Conservation (phyloP, 2,329 filamentous ascomycete species). For the Diaporthe vaccinii region DNA sequence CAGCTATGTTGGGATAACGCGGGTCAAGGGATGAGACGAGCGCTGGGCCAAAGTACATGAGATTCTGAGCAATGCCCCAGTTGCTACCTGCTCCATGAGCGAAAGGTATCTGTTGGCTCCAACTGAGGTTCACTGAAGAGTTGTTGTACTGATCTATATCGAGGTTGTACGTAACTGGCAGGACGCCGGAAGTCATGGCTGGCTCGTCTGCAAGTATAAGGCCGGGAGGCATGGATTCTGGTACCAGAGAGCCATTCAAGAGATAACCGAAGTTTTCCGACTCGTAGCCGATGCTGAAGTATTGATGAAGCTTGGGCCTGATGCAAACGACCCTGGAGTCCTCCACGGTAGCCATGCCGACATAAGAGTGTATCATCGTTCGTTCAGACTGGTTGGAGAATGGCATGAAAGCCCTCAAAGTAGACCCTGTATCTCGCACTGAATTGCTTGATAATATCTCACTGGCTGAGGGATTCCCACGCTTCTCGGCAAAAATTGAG, state of each 20-base stretch:
- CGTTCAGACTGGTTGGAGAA: background rate
- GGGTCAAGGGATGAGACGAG: background rate
- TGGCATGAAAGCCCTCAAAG: background rate
- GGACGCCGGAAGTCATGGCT: background rate
- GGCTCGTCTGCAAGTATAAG: background rate
- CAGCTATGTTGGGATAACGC: background rate
- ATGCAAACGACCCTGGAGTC: background rate
- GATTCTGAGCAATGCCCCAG: background rate
- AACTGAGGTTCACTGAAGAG: background rate
- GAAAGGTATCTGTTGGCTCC: background rate
- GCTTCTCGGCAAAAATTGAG: background rate
- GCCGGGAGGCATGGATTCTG: background rate
- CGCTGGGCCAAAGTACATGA: background rate
- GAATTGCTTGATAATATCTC: background rate
- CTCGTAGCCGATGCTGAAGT: background rate
- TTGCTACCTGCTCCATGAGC: background rate
- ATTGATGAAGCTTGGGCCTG: background rate
- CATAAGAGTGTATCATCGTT: background rate
- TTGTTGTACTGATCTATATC: background rate
- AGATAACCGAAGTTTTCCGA: background rate
- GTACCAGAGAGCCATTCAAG: background rate
- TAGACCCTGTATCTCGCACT: background rate
- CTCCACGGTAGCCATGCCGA: background rate
- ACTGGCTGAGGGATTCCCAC: background rate
- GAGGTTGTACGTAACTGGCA: background rate